These are phyloP conservation scores for Tephrocybe sp. DNA, from an alignment of 768 basidiomycete species.

Conservation along the genomic window DNA sequence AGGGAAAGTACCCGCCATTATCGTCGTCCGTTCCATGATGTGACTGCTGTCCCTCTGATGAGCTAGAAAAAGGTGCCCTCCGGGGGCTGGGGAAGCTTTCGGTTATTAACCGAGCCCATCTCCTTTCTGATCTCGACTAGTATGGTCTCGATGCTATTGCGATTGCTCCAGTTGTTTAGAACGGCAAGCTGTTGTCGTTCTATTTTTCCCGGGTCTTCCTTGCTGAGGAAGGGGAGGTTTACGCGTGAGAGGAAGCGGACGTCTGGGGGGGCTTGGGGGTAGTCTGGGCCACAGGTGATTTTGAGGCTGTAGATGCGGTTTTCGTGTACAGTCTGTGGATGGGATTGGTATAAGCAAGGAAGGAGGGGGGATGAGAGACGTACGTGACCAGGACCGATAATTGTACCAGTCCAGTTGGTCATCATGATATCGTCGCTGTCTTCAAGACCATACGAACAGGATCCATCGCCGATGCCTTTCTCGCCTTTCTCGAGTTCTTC, in stretches of 20 bases:
- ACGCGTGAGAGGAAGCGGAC: constrained; percentile 88
- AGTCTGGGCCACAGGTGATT: constrained; percentile 75
- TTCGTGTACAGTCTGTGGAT: constrained; percentile 86
- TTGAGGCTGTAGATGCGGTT: constrained; percentile 97
- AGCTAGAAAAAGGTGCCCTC: constrained; percentile 74
- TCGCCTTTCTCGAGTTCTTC: constrained; percentile 99
- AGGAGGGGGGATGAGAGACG: constrained; percentile 26
- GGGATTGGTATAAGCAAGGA: constrained; percentile 13
- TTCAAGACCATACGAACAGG: constrained; percentile 94
- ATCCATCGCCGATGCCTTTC: constrained; percentile 98
- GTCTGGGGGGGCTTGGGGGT: constrained; percentile 75
- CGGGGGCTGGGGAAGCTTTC: constrained; percentile 92
- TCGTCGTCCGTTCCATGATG: background rate
- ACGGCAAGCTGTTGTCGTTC: constrained; percentile 70
- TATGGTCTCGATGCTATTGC: constrained; percentile 80
- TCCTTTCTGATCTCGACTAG: constrained; percentile 94
- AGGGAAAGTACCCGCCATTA: too few species aligned
- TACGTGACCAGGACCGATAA: constrained; percentile 97
- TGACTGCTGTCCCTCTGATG: background rate
- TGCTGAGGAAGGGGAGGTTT: constrained; percentile 90
- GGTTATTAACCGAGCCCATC: constrained; percentile 89
- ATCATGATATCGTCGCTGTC: constrained; percentile 96
- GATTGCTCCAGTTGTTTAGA: constrained; percentile 72
- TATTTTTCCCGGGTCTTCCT: constrained; percentile 72
- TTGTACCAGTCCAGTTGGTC: constrained; percentile 98